These are phyloP conservation scores for Agroathelia rolfsii DNA, from an alignment of 1,284 basidiomycete species.

Conservation along the genomic window DNA sequence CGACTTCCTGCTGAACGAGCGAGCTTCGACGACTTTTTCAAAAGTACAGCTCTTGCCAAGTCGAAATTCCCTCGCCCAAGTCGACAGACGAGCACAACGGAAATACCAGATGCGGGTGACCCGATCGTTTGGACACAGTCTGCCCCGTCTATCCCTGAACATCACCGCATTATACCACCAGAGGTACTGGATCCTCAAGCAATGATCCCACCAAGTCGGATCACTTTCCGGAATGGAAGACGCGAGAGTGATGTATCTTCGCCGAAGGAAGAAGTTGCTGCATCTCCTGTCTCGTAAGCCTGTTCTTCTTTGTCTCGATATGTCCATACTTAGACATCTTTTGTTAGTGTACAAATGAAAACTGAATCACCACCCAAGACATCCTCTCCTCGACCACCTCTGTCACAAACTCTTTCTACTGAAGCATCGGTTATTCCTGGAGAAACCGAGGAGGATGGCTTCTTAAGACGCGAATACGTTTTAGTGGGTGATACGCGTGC, in stretches of 20 bases:
- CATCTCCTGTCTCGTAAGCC: too few relatives aligned
- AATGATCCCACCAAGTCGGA: conserved; percentile 71
- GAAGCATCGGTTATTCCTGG: conserved; percentile 70
- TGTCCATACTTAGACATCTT: too few relatives aligned
- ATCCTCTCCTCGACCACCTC: too few relatives aligned
- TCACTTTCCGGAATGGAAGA: conserved; percentile 53
- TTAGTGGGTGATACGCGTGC: conserved; percentile 66
- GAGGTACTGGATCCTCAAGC: conserved; percentile 68
- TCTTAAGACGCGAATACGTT: conserved; percentile 67
- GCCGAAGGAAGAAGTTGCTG: too few relatives aligned
- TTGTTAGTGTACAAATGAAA: conserved; percentile 10
- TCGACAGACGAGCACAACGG: too few relatives aligned
- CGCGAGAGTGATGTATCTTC: conserved; percentile 16
- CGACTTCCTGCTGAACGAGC: conserved; percentile 80
- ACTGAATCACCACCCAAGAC: conserved; percentile 12
- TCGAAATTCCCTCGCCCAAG: conserved; percentile 59
- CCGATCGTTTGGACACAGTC: too few relatives aligned
- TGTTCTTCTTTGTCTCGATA: too few relatives aligned
- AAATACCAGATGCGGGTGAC: too few relatives aligned
- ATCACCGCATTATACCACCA: conserved; percentile 59
- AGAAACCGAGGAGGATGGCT: conserved; percentile 71
- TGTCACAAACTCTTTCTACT: conserved; percentile 32
- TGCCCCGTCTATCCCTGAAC: conserved; percentile 61
- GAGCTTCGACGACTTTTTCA: conserved; percentile 90
- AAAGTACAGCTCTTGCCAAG: conserved; percentile 70